Evolutionary conservation across 768 basidiomycete species (phyloP).

Genomic region (Phlebiopsis gigantea): DNA sequence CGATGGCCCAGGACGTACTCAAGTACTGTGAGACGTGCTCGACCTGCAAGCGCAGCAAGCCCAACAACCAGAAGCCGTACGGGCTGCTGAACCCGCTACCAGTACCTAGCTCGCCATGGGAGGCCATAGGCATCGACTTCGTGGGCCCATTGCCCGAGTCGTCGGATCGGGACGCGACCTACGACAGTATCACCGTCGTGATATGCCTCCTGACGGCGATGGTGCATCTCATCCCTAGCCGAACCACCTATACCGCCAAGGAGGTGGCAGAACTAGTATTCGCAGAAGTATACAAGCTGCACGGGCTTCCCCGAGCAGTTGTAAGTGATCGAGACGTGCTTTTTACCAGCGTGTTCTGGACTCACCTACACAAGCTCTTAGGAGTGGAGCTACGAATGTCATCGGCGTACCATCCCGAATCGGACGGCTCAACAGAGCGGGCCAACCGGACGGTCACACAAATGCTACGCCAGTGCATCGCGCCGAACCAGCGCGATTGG

Average conservation of each 20-base stretch:
- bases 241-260: slow-evolving; percentile 24
- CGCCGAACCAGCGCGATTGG: slow-evolving; percentile 28
- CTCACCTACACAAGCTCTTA: slow-evolving; percentile 25
- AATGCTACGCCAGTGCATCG: slow-evolving; percentile 26
- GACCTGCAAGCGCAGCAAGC: slow-evolving; percentile 19
- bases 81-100: slow-evolving; percentile 22
- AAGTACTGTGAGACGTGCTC: slow-evolving; percentile 24
- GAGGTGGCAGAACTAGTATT: slow-evolving; percentile 35
- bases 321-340: slow-evolving; percentile 36
- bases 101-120: slow-evolving; percentile 22
- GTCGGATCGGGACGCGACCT: slow-evolving; percentile 18
- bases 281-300: slow-evolving; percentile 29
- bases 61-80: slow-evolving; percentile 17
- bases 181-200: slow-evolving; percentile 22
- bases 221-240: slow-evolving; percentile 27
- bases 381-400: slow-evolving; percentile 31
- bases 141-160: slow-evolving; percentile 20
- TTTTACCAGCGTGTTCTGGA: slow-evolving; percentile 42
- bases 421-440: slow-evolving; percentile 26
- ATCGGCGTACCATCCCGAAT: not conserved
- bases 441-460: slow-evolving; percentile 29
- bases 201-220: slow-evolving; percentile 20
- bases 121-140: slow-evolving; percentile 26
- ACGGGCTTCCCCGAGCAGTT: slow-evolving; percentile 35
- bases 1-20: slow-evolving; percentile 24